Percentiles rank a stretch among this genome's conserved stretches.
Evolutionary conservation across 2,329 filamentous ascomycete genomes (phyloP).

Genomic region (Escovopsis sp.): DNA sequence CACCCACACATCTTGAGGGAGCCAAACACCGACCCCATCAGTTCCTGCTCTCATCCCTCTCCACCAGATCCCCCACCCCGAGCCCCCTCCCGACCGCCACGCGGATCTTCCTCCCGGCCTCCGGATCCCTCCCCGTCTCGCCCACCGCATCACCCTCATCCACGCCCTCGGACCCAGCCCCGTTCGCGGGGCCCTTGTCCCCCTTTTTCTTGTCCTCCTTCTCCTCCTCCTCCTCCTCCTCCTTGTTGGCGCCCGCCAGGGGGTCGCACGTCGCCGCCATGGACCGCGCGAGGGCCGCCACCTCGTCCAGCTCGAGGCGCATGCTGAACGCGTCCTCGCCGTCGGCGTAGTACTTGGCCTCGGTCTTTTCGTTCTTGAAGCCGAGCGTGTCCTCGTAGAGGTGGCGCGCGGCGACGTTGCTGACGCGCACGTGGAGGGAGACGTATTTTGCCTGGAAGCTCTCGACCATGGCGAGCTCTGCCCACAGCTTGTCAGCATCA

Average conservation of each 20-base stretch:
- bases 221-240: conserved; percentile 16
- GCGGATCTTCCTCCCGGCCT: conserved; percentile 51
- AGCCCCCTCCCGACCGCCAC: conserved; percentile 70
- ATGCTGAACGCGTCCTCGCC: conserved; percentile 93
- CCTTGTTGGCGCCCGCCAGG: conserved; percentile 26
- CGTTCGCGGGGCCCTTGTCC: conserved; percentile 20
- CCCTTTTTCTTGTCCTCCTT: conserved; percentile 22
- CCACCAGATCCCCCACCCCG: conserved; percentile 65
- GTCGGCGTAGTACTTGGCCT: conserved; percentile 89
- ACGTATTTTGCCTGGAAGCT: conserved; percentile 85
- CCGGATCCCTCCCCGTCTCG: conserved; percentile 39
- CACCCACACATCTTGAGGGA: no score
- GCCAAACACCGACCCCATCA: conserved; percentile 4
- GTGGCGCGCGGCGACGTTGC: conserved; percentile 78
- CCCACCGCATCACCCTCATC: conserved; percentile 61
- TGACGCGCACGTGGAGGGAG: conserved; percentile 86
- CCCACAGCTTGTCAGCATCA: neutral
- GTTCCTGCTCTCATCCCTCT: conserved; percentile 44
- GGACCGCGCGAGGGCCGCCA: conserved; percentile 33
- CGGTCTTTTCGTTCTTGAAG: conserved; percentile 75
- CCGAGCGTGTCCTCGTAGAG: conserved; percentile 86
- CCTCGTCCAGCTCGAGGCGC: conserved; percentile 64
- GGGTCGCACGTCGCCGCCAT: conserved; percentile 15
- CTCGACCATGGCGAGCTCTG: conserved; percentile 93
- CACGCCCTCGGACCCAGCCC: conserved; percentile 22